Evolutionary conservation across 2,329 filamentous ascomycete species (phyloP), one percentile per base, ranked within the genome.

Genomic region (Fusarium transvaalense): DNA sequence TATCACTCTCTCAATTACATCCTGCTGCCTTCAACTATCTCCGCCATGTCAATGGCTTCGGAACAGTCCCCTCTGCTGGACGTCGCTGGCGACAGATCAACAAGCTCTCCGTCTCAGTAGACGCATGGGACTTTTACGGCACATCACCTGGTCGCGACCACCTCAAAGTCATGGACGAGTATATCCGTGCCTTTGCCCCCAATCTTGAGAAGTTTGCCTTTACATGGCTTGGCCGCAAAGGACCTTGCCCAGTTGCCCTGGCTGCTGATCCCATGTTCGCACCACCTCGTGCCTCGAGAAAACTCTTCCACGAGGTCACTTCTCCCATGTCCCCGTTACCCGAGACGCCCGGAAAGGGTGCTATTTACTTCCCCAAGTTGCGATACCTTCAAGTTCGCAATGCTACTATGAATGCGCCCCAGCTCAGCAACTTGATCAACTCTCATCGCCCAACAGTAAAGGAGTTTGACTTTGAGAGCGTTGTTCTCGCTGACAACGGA

Each of bases 401-500:
- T 75, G 86, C 88, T 13, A 83, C 86, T 34, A 89, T 94, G 84
- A 90, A 91, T 66, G 88, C 89, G 9, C 80, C 84, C 2, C 92
- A 96, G 77, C 86, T 97, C 61, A 85, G 88, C 42, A 83, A 84
- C 15, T 88, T 97, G 65, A 89, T 96, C 61, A 80, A 83, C 50
- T 81, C 83, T 14, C 92, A 97, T 79, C 85, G 88, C 31, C 82
- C 83, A 56, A 90, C 88, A 1, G 87, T 97, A 45, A 85, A 86
- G 67, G 91, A 95, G 75, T 93, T 95, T 75, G 90, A 93, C 76
- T 93, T 97, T 77, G 89, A 94, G 75, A 89, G 92, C 66, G 89
- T 94, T 19, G 83, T 86, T 31, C 85, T 97, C 42, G 84, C 88
- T 51, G 85, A 87, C 63, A 83, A 83, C 34, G 93, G 91, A 29